These are phyloP conservation scores for Boletus vermiculosoides DNA, from an alignment of 768 basidiomycete species.

Conservation along the genomic window DNA sequence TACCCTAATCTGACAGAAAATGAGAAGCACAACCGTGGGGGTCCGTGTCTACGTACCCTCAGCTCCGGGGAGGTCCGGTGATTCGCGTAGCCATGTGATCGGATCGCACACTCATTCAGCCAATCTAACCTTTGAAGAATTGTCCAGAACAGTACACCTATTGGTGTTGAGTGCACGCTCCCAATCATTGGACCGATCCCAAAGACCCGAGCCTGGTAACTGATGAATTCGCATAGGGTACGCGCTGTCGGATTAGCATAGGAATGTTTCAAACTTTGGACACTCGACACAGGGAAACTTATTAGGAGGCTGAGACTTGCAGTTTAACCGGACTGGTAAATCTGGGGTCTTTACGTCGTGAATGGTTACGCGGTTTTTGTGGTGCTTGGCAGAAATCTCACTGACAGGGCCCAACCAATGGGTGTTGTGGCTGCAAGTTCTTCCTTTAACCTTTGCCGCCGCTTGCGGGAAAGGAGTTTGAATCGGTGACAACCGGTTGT, in stretches of 20 bases:
- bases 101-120: neutral
- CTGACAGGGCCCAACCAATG: constrained; percentile 1
- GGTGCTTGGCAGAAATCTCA: neutral
- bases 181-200: neutral
- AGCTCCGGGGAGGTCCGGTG: neutral
- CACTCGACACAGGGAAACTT: neutral
- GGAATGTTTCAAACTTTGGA: neutral
- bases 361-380: neutral
- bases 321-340: neutral
- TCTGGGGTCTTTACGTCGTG: neutral
- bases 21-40: constrained; percentile 8
- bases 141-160: neutral
- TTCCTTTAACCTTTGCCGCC: constrained; percentile 4
- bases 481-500: constrained; percentile 4
- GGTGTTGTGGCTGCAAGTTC: neutral
- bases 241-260: neutral
- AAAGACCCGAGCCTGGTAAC: neutral
- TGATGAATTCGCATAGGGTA: neutral
- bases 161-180: neutral
- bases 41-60: neutral
- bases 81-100: constrained; percentile 18
- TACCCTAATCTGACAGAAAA: constrained; percentile 7
- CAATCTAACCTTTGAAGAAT: neutral
- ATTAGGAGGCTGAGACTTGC: no score
- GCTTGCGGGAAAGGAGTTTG: neutral